phyloP scores from a whole-genome alignment of 2,329 filamentous ascomycete genomes.

The Annulohypoxylon truncatum region DNA sequence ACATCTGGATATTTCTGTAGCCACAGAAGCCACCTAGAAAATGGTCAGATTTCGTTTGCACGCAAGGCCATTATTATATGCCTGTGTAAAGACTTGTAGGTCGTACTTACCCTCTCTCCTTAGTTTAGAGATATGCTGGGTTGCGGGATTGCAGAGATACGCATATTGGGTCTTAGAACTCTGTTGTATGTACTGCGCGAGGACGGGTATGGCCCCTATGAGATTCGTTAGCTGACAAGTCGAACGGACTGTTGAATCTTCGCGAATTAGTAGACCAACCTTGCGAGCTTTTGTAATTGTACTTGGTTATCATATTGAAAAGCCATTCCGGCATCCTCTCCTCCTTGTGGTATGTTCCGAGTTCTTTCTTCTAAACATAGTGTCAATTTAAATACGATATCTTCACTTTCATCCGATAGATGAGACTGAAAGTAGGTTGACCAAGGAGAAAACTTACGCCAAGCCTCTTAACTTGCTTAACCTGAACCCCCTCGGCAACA shows the following conservation, averaged over 20 bases:
- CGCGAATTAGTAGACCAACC: constrained; percentile 54
- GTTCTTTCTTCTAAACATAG: constrained; percentile 64
- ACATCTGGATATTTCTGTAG: constrained; percentile 94
- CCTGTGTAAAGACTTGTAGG: neutral
- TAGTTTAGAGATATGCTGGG: constrained; percentile 85
- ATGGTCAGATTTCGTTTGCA: neutral
- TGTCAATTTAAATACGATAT: neutral
- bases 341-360: constrained; percentile 79
- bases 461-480: constrained; percentile 46
- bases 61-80: neutral
- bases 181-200: constrained; percentile 72
- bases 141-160: constrained; percentile 81
- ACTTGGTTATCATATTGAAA: constrained; percentile 68
- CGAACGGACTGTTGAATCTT: neutral
- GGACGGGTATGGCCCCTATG: constrained; percentile 68
- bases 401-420: neutral
- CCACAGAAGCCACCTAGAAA: constrained; percentile 85
- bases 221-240: constrained; percentile 56
- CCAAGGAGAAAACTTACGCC: constrained; percentile 47
- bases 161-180: constrained; percentile 74
- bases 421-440: neutral
- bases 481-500: neutral
- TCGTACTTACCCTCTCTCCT: constrained; percentile 72
- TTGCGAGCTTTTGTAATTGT: constrained; percentile 65
- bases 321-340: constrained; percentile 80